Evolutionary conservation across 1,284 basidiomycete genomes (phyloP), one percentile per base, ranked within the genome.

Genomic region (Ganoderma sinense): DNA sequence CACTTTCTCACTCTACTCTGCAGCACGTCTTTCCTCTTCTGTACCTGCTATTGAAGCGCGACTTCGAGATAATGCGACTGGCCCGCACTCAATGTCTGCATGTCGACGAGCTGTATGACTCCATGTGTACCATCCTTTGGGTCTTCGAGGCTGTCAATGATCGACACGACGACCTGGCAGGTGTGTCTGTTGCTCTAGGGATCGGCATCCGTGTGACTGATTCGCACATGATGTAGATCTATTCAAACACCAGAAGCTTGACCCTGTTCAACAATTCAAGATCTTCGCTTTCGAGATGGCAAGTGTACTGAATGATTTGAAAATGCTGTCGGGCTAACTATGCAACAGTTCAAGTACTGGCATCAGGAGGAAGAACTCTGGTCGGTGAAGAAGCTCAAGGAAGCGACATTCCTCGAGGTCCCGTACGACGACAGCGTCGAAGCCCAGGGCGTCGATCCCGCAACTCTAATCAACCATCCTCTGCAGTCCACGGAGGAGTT

Each of bases 21-120:
- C 45, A 78, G 77, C 69, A 76, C 40, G n/a, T 79, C 1, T 76
- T 78, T 36, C 69, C 76, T 2, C 33, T 79, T 0, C 10, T 80
- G 6, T 78, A 75, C 33, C 67, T 80, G 6, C 60, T 80, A 0
- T 59, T 80, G n/a, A 66, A 72, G 23, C 71, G 72, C 4, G 74
- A 80, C 56, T 69, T 72, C n/a, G 68, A 76, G 7, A 51, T 78
- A 26, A 75, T 80, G 70, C 63, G 67, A 7, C 26, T 69, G 2
- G 77, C 75, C 11, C 66, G 69, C n/a, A 70, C 40, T 1, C 70
- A 71, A 40, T 56, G 75, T 8, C 16, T 79, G 0, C 67, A 72
- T 26, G 36, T 31, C 1, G 73, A 74, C 33, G 77, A 76, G 65
- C 39, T 76, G 2, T 23, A 39, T 23, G 70, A 72, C 29, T 67